phyloP scores from a whole-genome alignment of 768 basidiomycete species.

The Mycena amicta region DNA sequence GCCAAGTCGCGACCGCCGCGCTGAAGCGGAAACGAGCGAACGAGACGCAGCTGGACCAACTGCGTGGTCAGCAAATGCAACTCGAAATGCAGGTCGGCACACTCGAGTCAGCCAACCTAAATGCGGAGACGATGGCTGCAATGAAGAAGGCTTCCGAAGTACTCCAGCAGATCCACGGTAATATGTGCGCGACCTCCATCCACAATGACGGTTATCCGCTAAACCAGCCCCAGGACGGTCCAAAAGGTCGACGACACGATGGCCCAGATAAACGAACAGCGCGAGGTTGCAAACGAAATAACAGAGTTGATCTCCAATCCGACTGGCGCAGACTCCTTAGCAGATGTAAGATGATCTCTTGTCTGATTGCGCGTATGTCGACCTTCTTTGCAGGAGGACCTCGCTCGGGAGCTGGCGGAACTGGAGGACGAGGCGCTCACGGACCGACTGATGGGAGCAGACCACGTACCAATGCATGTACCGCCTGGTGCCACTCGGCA shows the following conservation, averaged over 20 bases:
- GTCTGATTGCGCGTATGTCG: conserved; percentile 8
- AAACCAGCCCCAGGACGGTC: conserved; percentile 56
- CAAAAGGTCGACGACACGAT: conserved; percentile 91
- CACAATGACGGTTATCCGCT: not conserved
- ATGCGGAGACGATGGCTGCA: conserved; percentile 94
- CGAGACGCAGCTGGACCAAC: conserved; percentile 83
- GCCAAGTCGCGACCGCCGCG: conserved; percentile 76
- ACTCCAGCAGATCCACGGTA: conserved; percentile 85
- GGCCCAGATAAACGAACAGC: conserved; percentile 85
- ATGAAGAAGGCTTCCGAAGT: conserved; percentile 96
- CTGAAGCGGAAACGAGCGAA: conserved; percentile 91
- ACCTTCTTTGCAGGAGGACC: conserved; percentile 62
- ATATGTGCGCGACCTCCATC: conserved; percentile 63
- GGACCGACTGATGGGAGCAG: conserved; percentile 81
- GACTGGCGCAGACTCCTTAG: conserved; percentile 54
- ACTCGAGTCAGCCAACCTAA: conserved; percentile 95
- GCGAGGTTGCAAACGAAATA: conserved; percentile 91
- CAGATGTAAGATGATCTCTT: conserved; percentile 62
- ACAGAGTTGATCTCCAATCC: conserved; percentile 85
- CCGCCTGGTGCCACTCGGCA: conserved; percentile 54
- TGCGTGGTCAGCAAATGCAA: conserved; percentile 85
- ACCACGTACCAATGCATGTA: conserved; percentile 85
- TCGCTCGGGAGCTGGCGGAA: conserved; percentile 79
- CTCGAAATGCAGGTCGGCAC: conserved; percentile 97
- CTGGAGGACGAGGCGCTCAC: conserved; percentile 90